Evolutionary conservation across 257 asterid genomes (phyloP).

Genomic region (Nicotiana noctiflora): DNA sequence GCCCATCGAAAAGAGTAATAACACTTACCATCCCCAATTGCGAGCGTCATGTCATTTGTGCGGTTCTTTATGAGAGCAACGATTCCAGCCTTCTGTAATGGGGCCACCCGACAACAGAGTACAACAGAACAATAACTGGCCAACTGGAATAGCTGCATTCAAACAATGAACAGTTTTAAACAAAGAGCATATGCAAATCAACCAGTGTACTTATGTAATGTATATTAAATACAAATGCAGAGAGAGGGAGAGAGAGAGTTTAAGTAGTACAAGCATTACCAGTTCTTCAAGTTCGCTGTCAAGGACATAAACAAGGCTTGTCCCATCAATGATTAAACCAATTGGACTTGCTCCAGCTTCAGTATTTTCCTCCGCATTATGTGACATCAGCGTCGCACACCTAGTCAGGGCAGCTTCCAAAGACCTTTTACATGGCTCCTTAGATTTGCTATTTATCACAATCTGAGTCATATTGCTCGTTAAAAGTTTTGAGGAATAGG

Average conservation of each 20-base stretch:
- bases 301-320: conserved; percentile 89
- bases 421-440: conserved; percentile 66
- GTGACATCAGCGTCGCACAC: conserved; percentile 31
- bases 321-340: conserved; percentile 87
- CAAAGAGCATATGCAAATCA: not conserved
- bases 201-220: not conserved
- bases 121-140: conserved; percentile 82
- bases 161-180: not conserved
- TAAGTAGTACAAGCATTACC: conserved; percentile 33
- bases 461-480: conserved; percentile 72
- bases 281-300: conserved; percentile 91
- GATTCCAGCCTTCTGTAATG: conserved; percentile 94
- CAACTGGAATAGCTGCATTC: conserved; percentile 70
- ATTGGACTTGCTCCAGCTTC: conserved; percentile 30
- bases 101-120: conserved; percentile 99
- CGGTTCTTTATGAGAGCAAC: conserved; percentile 81
- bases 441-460: conserved; percentile 67
- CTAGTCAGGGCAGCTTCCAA: conserved; percentile 59
- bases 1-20: conserved; percentile 4
- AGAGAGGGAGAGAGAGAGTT: conserved; percentile 13
- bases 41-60: conserved; percentile 88
- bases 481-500: conserved; percentile 88
- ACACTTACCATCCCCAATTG: conserved; percentile 94
- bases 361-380: conserved; percentile 19
- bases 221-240: not conserved